Percentiles rank a stretch among this genome's conserved stretches.
Conservation (phyloP, 345 rosid species). For the Psidium friedrichsthalianum region DNA sequence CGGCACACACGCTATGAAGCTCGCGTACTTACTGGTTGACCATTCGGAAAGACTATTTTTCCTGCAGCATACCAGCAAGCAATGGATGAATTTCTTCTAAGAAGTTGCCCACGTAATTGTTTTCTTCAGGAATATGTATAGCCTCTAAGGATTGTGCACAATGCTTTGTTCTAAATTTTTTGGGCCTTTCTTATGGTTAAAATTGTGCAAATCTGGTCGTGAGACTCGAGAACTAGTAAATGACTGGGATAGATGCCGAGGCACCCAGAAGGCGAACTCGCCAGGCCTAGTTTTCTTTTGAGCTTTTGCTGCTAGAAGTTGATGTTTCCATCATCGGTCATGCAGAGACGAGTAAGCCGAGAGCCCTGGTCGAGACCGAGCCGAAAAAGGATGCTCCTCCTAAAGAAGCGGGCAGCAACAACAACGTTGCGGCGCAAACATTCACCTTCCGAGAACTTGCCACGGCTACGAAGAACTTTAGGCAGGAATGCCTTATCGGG, state of each 20-base stretch:
- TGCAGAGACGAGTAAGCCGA: slow-evolving; percentile 14
- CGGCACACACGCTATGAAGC: not conserved
- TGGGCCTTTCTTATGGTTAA: not conserved
- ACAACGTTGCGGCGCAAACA: slow-evolving; percentile 54
- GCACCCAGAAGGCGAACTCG: not conserved
- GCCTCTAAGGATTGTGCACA: not conserved
- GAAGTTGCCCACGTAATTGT: not conserved
- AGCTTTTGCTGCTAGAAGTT: not conserved
- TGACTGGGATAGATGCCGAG: not conserved
- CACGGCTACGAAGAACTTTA: slow-evolving; percentile 75
- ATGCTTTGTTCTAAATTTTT: not conserved
- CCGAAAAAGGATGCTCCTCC: slow-evolving; percentile 7
- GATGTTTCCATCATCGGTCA: not conserved
- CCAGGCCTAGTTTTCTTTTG: not conserved
- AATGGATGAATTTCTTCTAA: not conserved
- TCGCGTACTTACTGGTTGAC: not conserved
- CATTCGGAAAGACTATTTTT: not conserved
- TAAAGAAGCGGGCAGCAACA: slow-evolving; percentile 13
- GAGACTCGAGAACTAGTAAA: not conserved
- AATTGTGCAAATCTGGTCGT: not conserved
- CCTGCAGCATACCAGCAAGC: not conserved
- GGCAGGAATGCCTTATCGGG: slow-evolving; percentile 79
- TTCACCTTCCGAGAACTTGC: slow-evolving; percentile 85
- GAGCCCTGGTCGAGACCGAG: not conserved
- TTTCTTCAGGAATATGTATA: not conserved